phyloP scores from a whole-genome alignment of 2,329 filamentous ascomycete species.

The Mycogone perniciosa region DNA sequence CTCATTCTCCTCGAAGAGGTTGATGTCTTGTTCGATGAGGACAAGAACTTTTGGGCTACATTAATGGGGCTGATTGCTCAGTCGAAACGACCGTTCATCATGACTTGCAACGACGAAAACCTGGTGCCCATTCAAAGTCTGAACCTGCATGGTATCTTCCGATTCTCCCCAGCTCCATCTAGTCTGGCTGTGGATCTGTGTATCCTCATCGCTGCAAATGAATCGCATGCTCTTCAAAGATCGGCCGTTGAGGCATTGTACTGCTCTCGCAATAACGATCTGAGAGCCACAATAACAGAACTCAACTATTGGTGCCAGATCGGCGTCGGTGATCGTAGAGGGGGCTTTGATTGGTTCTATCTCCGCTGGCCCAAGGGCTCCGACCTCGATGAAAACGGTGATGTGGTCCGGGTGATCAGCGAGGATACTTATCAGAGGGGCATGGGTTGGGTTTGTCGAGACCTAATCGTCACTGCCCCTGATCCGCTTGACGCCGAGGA shows the following conservation, averaged over 20 bases:
- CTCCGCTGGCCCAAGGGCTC: slow-evolving; percentile 67
- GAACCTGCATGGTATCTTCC: slow-evolving; percentile 78
- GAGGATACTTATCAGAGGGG: slow-evolving; percentile 67
- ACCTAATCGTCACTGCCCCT: slow-evolving; percentile 39
- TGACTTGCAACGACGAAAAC: slow-evolving; percentile 92
- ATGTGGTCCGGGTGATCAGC: slow-evolving; percentile 72
- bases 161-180: slow-evolving; percentile 60
- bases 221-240: slow-evolving; percentile 74
- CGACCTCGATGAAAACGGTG: slow-evolving; percentile 61
- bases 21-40: slow-evolving; percentile 89
- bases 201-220: slow-evolving; percentile 74
- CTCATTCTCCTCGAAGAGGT: slow-evolving; percentile 91
- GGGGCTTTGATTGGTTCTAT: slow-evolving; percentile 85
- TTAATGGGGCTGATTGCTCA: slow-evolving; percentile 70
- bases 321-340: slow-evolving; percentile 80
- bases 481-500: slow-evolving; percentile 44
- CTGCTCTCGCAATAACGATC: slow-evolving; percentile 59
- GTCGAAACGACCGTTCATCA: slow-evolving; percentile 85
- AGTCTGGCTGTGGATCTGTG: slow-evolving; percentile 73
- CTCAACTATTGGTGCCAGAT: slow-evolving; percentile 97
- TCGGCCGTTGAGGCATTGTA: slow-evolving; percentile 65
- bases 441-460: slow-evolving; percentile 71
- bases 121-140: slow-evolving; percentile 68
- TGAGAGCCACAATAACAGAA: slow-evolving; percentile 76
- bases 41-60: slow-evolving; percentile 89